These are phyloP conservation scores for Periconia sp. DNA, from an alignment of 2,329 filamentous ascomycete species.

Conservation along the genomic window DNA sequence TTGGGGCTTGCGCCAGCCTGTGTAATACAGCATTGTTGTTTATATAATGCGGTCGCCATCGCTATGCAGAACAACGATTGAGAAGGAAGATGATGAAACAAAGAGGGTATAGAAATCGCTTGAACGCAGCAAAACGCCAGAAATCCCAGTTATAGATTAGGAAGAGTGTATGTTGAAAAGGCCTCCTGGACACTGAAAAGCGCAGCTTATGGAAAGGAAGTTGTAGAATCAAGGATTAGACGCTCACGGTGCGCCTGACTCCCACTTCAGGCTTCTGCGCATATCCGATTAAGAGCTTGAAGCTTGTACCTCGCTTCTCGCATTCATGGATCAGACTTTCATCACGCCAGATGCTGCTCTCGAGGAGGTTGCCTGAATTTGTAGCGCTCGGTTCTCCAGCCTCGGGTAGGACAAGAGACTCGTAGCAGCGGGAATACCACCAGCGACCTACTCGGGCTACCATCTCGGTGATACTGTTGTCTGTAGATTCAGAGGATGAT, in stretches of 20 bases:
- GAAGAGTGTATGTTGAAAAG: constrained; percentile 13
- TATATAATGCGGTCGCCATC: constrained; percentile 22
- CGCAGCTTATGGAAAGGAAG: constrained; percentile 36
- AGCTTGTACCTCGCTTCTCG: constrained; percentile 82
- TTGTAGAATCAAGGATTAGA: constrained; percentile 36
- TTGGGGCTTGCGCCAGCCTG: constrained; percentile 31
- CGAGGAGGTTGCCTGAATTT: constrained; percentile 46
- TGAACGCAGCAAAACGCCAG: constrained; percentile 40
- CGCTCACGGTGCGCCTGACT: constrained; percentile 56
- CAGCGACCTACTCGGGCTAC: constrained; percentile 90
- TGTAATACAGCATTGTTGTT: constrained; percentile 27
- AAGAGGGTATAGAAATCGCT: constrained; percentile 45
- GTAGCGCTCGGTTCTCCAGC: constrained; percentile 37
- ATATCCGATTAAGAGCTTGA: constrained; percentile 90
- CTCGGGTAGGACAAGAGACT: constrained; percentile 63
- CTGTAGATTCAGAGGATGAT: constrained; percentile 55
- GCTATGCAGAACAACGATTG: constrained; percentile 34
- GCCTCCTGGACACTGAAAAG: constrained; percentile 36
- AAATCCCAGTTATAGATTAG: constrained; percentile 16
- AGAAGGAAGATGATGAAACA: constrained; percentile 14
- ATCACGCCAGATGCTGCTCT: constrained; percentile 79
- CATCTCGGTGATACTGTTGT: constrained; percentile 89
- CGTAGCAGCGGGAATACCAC: constrained; percentile 97
- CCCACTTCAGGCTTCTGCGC: constrained; percentile 74
- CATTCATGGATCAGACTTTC: constrained; percentile 79